phyloP scores from a whole-genome alignment of 352 stramenopile species.

The Phytophthora fragariae region DNA sequence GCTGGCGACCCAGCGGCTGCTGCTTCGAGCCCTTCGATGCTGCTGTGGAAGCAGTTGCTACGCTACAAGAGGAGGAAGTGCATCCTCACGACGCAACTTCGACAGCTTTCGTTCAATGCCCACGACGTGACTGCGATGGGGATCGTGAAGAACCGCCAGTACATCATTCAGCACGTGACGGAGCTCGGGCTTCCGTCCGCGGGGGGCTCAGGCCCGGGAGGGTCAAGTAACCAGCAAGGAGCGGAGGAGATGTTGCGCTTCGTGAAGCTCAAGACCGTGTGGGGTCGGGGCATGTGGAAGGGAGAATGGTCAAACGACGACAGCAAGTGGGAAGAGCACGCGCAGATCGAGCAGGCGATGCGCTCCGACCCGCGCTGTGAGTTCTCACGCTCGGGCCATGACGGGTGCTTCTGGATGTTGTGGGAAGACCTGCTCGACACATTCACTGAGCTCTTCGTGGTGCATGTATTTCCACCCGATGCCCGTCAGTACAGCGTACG shows the following conservation, averaged over 20 bases:
- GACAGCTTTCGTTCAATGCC: constrained; percentile 74
- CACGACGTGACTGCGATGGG: constrained; percentile 64
- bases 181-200: constrained; percentile 47
- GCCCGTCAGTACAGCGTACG: constrained; percentile 61
- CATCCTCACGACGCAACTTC: constrained; percentile 73
- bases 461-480: constrained; percentile 44
- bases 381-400: constrained; percentile 74
- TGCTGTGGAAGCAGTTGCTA: constrained; percentile 77
- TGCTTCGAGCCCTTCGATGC: constrained; percentile 37
- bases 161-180: constrained; percentile 75
- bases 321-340: constrained; percentile 86
- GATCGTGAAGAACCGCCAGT: constrained; percentile 83
- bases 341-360: constrained; percentile 74
- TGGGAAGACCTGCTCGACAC: constrained; percentile 78
- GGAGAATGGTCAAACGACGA: constrained; percentile 87
- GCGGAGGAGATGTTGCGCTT: constrained; percentile 55
- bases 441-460: constrained; percentile 81
- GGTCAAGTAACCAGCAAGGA: not conserved
- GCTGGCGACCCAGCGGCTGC: constrained; percentile 16
- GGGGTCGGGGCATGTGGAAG: constrained; percentile 80
- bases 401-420: constrained; percentile 88
- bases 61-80: constrained; percentile 65
- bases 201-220: constrained; percentile 2
- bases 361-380: constrained; percentile 63
- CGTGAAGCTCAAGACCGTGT: constrained; percentile 87